A percentile compares a stretch with the other conserved stretches of the same genome.
Conservation (phyloP, 805 yeast genomes). For the Schizosaccharomyces pombe region ASM294v3 CU329670.1:1640501-1641000, state of each 20-base stretch:
- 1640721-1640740: conserved; percentile 68
- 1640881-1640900: neutral
- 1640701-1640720: conserved; percentile 53
- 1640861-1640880: neutral
- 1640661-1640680: conserved; percentile 23
- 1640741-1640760: conserved; percentile 49
- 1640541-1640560: conserved; percentile 56
- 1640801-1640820: conserved; percentile 23
- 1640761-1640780: conserved; percentile 90
- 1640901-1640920: too few species aligned
- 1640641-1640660: conserved; percentile 53
- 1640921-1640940: too few species aligned
- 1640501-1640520: conserved; percentile 19
- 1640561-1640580: conserved; percentile 5
- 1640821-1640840: neutral
- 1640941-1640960: too few species aligned
- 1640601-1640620: conserved; percentile 5
- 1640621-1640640: conserved; percentile 24
- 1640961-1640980: too few species aligned
- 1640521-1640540: conserved; percentile 32
- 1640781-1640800: conserved; percentile 84
- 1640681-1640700: neutral
- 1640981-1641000: too few species aligned
- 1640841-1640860: neutral
- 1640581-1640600: conserved; percentile 11